Base-by-base conservation (phyloP, 805 yeast genomes). In the Pichia rugopelliculosa region DNA sequence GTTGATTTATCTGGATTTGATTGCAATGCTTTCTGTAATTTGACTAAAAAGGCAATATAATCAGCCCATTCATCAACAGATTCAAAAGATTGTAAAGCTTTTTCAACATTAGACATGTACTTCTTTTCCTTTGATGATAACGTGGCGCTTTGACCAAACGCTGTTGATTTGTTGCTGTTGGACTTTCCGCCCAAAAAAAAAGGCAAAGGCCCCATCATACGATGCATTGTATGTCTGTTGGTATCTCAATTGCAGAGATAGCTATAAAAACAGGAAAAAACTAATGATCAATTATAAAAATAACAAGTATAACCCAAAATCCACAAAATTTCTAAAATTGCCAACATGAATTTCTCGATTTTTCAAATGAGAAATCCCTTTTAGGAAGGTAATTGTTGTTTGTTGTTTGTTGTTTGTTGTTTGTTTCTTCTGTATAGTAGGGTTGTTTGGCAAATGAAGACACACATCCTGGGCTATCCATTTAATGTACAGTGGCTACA, bases 61-160 rank as follows among this genome's bases (percentile, higher is more conserved):
- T 93, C 99, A 13, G 99, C 98, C 99, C 99, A 93, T 69, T 93
- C 99, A 27, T 81, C 85, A 1, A 89, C 84, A 2, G 85, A 68
- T 45, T 87, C 96, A 68, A 91, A 91, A 18, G 78, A 72, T 7
- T 76, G 73, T 21, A 93, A 69, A 0, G 93, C 87, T 54, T 82
- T 77, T 45, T 85, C 91, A 12, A 91, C 75, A 48, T 75, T 80
- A n/a, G 77, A 71, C 20, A 72, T 68, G 59, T 81, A 84, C 50
- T 84, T 80, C 67, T 78, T 84, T 59, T 84, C 90, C 57, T 80
- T 80, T 1, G 89, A 66, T 45, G 74, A 76, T 58, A 77, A 53
- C 5, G 49, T 47, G 21, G 50, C 24, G 17, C 45, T 47, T 42
- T 52, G 50, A 4, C 52, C 49, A 11, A 36, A 45, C 1, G 49